Evolutionary conservation across 2,329 filamentous ascomycete genomes (phyloP).

Genomic region (Diaporthe capsici): DNA sequence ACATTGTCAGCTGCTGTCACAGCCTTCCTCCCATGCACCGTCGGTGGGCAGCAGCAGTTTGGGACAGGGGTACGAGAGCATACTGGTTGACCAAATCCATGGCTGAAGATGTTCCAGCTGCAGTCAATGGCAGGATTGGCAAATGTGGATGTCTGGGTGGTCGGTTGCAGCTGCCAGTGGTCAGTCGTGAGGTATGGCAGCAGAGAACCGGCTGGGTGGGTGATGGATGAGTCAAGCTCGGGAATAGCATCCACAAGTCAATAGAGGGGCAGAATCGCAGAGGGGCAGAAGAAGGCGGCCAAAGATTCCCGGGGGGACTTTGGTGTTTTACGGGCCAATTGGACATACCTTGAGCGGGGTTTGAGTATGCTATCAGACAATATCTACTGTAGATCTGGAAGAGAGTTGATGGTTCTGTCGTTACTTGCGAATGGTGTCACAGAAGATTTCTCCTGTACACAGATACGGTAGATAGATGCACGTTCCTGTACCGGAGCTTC

Average conservation of each 20-base stretch:
- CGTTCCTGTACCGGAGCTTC: slow-evolving; percentile 57
- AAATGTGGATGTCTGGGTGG: neutral
- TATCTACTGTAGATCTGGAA: neutral
- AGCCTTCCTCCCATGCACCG: neutral
- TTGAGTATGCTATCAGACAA: neutral
- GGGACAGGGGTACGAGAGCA: slow-evolving; percentile 47
- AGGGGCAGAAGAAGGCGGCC: neutral
- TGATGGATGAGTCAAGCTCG: slow-evolving; percentile 39
- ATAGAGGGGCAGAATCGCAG: slow-evolving; percentile 31
- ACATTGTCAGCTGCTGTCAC: slow-evolving; percentile 50
- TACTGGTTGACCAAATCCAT: slow-evolving; percentile 71
- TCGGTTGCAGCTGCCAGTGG: slow-evolving; percentile 9
- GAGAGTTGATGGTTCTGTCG: neutral
- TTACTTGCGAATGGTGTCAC: slow-evolving; percentile 17
- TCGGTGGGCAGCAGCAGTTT: too few relatives aligned
- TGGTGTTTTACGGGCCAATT: neutral
- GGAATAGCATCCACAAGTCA: slow-evolving; percentile 35
- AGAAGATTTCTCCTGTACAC: slow-evolving; percentile 43
- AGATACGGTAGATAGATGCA: slow-evolving; percentile 46
- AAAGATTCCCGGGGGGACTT: neutral
- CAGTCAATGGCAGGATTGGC: neutral
- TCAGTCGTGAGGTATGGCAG: slow-evolving; percentile 20
- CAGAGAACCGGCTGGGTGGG: neutral
- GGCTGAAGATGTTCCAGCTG: slow-evolving; percentile 35
- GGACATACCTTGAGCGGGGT: neutral